A percentile compares a stretch with the other conserved stretches of the same genome.
Evolutionary conservation across 2,329 filamentous ascomycete genomes (phyloP).

Genomic region (Ophiosphaerella narmari): DNA sequence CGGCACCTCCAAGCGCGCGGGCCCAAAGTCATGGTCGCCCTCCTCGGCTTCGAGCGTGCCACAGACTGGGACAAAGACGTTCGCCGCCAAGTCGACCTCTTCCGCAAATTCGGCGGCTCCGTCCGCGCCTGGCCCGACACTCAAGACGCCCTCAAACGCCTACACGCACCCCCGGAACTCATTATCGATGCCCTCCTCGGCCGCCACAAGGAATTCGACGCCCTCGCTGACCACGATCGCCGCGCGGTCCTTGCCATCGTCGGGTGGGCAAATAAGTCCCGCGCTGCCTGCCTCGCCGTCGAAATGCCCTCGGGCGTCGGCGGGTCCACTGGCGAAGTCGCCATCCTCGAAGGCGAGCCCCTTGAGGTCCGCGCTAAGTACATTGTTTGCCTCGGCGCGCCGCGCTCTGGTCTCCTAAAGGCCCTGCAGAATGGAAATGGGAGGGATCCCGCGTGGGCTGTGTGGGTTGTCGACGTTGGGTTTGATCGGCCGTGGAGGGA

Average conservation of each 20-base stretch:
- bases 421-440: slow-evolving; percentile 68
- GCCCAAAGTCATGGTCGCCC: slow-evolving; percentile 77
- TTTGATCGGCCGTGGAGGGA: slow-evolving; percentile 85
- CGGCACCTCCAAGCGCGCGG: slow-evolving; percentile 86
- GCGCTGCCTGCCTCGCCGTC: slow-evolving; percentile 81
- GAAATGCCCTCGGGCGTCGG: slow-evolving; percentile 90
- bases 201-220: slow-evolving; percentile 85
- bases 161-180: slow-evolving; percentile 71
- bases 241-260: slow-evolving; percentile 86
- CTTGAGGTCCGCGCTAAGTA: slow-evolving; percentile 82
- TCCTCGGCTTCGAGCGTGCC: slow-evolving; percentile 84
- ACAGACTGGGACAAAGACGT: slow-evolving; percentile 80
- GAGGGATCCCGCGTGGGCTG: slow-evolving; percentile 66
- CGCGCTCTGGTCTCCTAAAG: slow-evolving; percentile 81
- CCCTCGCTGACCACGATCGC: slow-evolving; percentile 80
- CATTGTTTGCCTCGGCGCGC: slow-evolving; percentile 83
- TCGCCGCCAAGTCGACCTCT: slow-evolving; percentile 79
- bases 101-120: slow-evolving; percentile 79
- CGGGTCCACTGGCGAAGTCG: slow-evolving; percentile 66
- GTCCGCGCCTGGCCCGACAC: slow-evolving; percentile 67
- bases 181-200: slow-evolving; percentile 90
- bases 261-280: slow-evolving; percentile 89
- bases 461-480: slow-evolving; percentile 87
- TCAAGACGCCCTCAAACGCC: slow-evolving; percentile 56
- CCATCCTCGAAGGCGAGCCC: slow-evolving; percentile 71